Base-by-base conservation (phyloP, 2,329 filamentous ascomycete species). In the Aspergillus uvarum region DNA sequence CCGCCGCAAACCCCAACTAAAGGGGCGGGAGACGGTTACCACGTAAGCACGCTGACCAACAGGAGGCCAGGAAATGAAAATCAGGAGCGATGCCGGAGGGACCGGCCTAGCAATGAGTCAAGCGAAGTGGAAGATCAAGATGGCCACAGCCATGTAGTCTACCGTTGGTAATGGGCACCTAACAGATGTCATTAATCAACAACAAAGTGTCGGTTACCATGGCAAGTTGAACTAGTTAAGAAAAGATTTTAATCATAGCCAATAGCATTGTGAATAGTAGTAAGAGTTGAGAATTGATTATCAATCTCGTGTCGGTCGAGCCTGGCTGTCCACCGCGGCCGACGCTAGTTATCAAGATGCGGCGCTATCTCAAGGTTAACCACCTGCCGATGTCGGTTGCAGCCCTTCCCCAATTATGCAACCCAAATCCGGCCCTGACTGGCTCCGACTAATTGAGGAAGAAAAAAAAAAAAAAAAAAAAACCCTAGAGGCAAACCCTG, bases 311-410 rank as follows among this genome's bases (percentile, higher is more conserved):
- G 51, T 42, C 47, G 47, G 56, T 62, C 59, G 60, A 60, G 61
- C 51, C 48, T 50, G 38, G 53, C 47, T 55, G 53, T 19, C 53
- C 31, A n/a, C 53, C 32, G 38, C 38, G 38, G 38, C 38, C 38
- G 38, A 44, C 38, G 38, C 38, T 44, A 44, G 16, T n/a, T 7
- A 44, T 19, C 14, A 19, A n/a, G 21, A 22, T 29, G 48, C 48
- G 53, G 42, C 53, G 53, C 53, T 55, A 48, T 55, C 50, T 38
- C 21, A n/a, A 19, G 44, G 16, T 26, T 42, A 32, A 35, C 42
- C 14, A 26, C 58, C 57, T 58, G 61, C 63, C 63, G 61, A 65
- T 64, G 61, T 65, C 61, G 60, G 61, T 44, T 44, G 38, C 38
- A 44, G 14, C 16, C n/a, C 7, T 19, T 8, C 38, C 16, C 38